Conservation (phyloP, 352 stramenopile species). For the Phytophthora quininea region DNA sequence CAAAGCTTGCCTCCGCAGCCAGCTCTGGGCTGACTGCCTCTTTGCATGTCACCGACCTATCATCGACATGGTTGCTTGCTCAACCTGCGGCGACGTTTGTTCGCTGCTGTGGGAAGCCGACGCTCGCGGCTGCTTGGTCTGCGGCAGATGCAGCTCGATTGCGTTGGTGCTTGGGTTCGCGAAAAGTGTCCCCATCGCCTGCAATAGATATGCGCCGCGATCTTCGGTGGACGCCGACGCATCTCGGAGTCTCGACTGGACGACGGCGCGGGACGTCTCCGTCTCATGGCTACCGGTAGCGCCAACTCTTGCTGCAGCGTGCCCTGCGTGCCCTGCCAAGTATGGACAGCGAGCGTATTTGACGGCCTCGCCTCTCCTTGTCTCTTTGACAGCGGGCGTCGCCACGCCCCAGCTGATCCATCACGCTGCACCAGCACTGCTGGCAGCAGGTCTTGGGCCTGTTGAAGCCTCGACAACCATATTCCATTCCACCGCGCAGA, state of each 20-base stretch:
- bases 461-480: not conserved
- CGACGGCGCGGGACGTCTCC: not conserved
- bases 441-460: not conserved
- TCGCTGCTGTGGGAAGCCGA: not conserved
- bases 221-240: not conserved
- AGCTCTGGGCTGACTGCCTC: not conserved
- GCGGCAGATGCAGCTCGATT: not conserved
- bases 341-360: too few species aligned
- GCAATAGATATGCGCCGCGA: slow-evolving; percentile 1
- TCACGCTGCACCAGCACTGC: not conserved
- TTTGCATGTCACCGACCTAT: too few species aligned
- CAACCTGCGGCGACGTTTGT: too few species aligned
- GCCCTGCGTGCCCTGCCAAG: not conserved
- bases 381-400: too few species aligned
- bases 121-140: not conserved
- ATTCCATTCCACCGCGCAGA: not conserved
- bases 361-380: too few species aligned
- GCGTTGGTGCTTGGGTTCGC: not conserved
- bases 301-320: too few species aligned
- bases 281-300: not conserved
- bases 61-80: not conserved
- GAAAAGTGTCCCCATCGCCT: not conserved
- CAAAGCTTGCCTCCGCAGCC: too few species aligned
- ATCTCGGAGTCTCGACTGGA: not conserved
- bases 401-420: not conserved